Base-by-base conservation (phyloP, 2,329 filamentous ascomycete species). In the Penicillium sp. region DNA sequence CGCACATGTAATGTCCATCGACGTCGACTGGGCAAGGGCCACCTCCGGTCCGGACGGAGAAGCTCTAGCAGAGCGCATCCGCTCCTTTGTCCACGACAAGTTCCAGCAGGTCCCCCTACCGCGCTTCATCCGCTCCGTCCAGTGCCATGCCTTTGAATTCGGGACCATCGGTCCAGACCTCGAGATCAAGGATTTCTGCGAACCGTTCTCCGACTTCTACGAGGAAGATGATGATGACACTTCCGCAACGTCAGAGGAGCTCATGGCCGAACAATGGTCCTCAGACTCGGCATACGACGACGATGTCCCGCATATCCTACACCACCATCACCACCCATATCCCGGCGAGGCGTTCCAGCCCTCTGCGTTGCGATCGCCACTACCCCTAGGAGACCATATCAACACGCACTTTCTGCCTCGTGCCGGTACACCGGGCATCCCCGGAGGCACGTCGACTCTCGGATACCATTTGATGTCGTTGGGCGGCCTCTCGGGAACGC, bases 191-290 rank as follows among this genome's bases (percentile, higher is more conserved):
- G 95, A 98, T 75, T 93, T 99, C 61, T 96, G 94, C 68, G 93
- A 99, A 73, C 95, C 95, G 2, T 84, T 98, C 59, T 89, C 92
- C 0, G 95, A 99, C 70, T 99, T 99, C 73, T 99, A 99, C 80
- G 95, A 97, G 39, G 89, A 89, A 60, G 83, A 85, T 22, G 81
- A 85, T 27, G 83, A 85, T 40, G 83, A 73, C 19, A 61, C 69
- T 14, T 77, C 75, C 14, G 73, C 73, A n/a, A 66, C 69, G 13
- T 75, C 74, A 2, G 74, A 75, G 44, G 74, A 73, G 53, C 66
- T 73, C 50, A 65, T 58, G 40, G 62, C 64, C 31, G 68, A 68
- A 44, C 67, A 70, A 60, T 66, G 63, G 60, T 63, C 66, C 35
- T 60, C 68, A 16, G 65, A 68, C 54, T 68, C 69, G 9, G 62